Percentiles rank a stretch among this genome's conserved stretches.
These are phyloP conservation scores for Lactarius deliciosus DNA, from an alignment of 768 basidiomycete species.

Conservation along the genomic window DNA sequence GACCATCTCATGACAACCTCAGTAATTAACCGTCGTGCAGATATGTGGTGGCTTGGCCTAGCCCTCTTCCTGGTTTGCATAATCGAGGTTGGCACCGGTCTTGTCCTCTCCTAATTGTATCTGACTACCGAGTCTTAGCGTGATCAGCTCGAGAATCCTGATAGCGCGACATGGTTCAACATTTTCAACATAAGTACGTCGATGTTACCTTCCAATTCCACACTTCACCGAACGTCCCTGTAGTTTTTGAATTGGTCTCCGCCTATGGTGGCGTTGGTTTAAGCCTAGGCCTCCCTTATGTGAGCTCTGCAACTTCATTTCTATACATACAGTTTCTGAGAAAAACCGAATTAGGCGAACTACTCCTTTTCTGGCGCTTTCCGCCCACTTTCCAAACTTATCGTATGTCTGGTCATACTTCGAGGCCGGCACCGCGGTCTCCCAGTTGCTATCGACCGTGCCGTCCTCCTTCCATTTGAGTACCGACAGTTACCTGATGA, in stretches of 20 bases:
- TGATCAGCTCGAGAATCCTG: slow-evolving; percentile 53
- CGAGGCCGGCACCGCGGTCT: slow-evolving; percentile 89
- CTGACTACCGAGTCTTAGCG: slow-evolving; percentile 42
- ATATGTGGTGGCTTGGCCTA: slow-evolving; percentile 94
- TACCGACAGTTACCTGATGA: slow-evolving; percentile 33
- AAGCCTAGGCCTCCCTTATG: slow-evolving; percentile 81
- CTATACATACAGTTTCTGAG: slow-evolving; percentile 20
- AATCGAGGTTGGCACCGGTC: slow-evolving; percentile 63
- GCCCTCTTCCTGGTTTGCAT: slow-evolving; percentile 91
- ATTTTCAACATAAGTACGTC: slow-evolving; percentile 69
- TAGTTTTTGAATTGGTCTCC: slow-evolving; percentile 85
- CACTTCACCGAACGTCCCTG: background rate
- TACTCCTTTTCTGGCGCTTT: slow-evolving; percentile 82
- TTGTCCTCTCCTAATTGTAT: background rate
- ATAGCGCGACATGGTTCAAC: slow-evolving; percentile 69
- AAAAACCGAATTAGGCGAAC: slow-evolving; percentile 53
- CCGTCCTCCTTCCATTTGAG: slow-evolving; percentile 77
- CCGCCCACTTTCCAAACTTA: slow-evolving; percentile 79
- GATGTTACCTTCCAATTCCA: slow-evolving; percentile 33
- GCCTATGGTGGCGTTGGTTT: slow-evolving; percentile 90
- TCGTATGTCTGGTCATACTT: slow-evolving; percentile 87
- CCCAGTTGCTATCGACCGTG: slow-evolving; percentile 85
- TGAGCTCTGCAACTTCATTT: slow-evolving; percentile 39
- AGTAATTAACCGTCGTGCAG: slow-evolving; percentile 41
- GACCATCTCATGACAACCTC: background rate